These are phyloP conservation scores for Fusarium xyrophilum DNA, from an alignment of 2,329 filamentous ascomycete genomes.

Conservation along the genomic window DNA sequence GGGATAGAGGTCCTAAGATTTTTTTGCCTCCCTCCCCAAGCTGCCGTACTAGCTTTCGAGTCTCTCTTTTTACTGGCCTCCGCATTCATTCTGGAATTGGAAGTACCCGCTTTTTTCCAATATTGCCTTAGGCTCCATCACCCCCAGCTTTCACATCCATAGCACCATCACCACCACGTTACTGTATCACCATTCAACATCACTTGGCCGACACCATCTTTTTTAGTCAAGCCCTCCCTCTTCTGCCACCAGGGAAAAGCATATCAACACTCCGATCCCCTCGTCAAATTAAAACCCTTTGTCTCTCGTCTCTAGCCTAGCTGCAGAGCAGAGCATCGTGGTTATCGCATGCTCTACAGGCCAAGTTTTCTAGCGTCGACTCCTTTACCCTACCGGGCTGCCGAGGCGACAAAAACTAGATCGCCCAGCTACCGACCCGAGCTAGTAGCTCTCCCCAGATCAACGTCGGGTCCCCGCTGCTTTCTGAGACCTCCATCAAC, in stretches of 20 bases:
- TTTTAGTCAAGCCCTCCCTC: constrained; percentile 13
- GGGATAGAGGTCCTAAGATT: neutral
- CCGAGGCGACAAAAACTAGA: constrained; percentile 30
- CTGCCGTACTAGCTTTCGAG: neutral
- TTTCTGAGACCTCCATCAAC: constrained; percentile 23
- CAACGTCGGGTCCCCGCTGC: constrained; percentile 23
- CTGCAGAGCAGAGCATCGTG: constrained; percentile 16
- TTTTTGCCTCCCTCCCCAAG: neutral
- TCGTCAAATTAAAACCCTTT: constrained; percentile 7
- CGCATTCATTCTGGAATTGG: constrained; percentile 15
- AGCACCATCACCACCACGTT: constrained; percentile 7
- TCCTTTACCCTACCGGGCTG: constrained; percentile 23
- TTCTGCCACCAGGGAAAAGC: constrained; percentile 24
- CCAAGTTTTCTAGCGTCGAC: constrained; percentile 33
- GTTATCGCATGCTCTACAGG: constrained; percentile 19
- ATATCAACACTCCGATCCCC: constrained; percentile 35
- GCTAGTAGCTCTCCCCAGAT: constrained; percentile 41
- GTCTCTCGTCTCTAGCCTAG: neutral
- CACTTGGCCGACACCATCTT: constrained; percentile 35
- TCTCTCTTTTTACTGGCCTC: constrained; percentile 4
- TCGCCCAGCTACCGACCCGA: constrained; percentile 29
- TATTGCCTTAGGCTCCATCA: constrained; percentile 18
- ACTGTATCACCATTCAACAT: constrained; percentile 17
- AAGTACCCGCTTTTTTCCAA: constrained; percentile 1
- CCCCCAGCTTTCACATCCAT: constrained; percentile 1